Evolutionary conservation across 129 eudicot genomes (phyloP).

Genomic region (Dittrichia graveolens): DNA sequence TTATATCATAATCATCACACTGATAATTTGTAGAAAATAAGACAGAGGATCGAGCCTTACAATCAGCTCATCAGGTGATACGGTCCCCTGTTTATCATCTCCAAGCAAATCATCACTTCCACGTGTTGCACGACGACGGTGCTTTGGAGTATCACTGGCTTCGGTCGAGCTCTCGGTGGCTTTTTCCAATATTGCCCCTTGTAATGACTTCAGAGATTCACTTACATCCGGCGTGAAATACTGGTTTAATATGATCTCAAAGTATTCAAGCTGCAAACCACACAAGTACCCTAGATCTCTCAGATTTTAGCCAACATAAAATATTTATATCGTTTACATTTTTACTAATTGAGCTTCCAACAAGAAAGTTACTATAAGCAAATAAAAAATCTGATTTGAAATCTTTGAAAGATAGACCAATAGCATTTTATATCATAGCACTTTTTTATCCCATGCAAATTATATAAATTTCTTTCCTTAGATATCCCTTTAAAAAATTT

Average conservation of each 20-base stretch:
- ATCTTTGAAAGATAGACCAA: too few species aligned
- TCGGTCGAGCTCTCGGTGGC: slow-evolving; percentile 85
- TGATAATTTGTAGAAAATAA: background rate
- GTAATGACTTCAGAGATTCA: slow-evolving; percentile 81
- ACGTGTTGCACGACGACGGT: slow-evolving; percentile 79
- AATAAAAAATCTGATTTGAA: too few species aligned
- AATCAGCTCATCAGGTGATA: slow-evolving; percentile 94
- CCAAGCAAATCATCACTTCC: slow-evolving; percentile 83
- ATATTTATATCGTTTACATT: too few species aligned
- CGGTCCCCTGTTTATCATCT: slow-evolving; percentile 73
- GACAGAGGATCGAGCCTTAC: slow-evolving; percentile 45
- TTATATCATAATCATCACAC: too few species aligned
- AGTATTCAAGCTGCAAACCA: slow-evolving; percentile 80
- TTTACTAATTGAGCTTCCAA: too few species aligned
- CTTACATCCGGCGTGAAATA: slow-evolving; percentile 79
- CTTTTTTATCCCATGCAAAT: too few species aligned
- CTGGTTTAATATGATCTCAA: slow-evolving; percentile 87
- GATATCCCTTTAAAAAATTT: too few species aligned
- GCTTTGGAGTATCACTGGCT: slow-evolving; percentile 76
- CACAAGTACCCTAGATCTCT: background rate
- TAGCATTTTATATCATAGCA: too few species aligned
- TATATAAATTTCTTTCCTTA: too few species aligned
- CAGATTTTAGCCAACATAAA: too few species aligned
- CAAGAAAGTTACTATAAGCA: too few species aligned
- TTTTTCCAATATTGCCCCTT: slow-evolving; percentile 85